Evolutionary conservation across 305 asterid genomes (phyloP), one percentile per base, ranked within the genome.

Genomic region (Plantago coronopus): DNA sequence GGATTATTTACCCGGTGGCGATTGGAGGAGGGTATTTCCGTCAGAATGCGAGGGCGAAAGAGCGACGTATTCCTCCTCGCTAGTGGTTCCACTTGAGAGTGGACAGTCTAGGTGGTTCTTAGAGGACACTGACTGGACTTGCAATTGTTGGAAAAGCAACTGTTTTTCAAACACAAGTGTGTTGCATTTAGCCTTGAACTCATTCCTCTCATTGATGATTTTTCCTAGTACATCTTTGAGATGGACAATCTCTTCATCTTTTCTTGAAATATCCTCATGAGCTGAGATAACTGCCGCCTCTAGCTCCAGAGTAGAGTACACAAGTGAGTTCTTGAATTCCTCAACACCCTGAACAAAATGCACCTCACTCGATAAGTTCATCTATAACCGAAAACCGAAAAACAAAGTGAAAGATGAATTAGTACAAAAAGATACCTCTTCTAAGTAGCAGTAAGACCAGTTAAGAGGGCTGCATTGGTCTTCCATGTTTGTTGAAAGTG

Each of bases 381-480:
- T 19, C 29, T 20, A 27, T 34, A 55, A 34, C 15, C 19, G 42
- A 53, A 27, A 53, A 14, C 11, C 15, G 31, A 22, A 19, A 20
- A 50, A 14, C 1, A 27, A 13, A 23, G 20, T 16, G 45, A 27
- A 22, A 19, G 18, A 13, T 25, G 42, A 2, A 18, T 17, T 7
- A 48, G 25, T 20, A n/a, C 54, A 48, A 48, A 18, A 37, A 54
- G 16, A 0, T 71, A 91, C 97, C 95, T 84, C 98, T 69, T 88
- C 91, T 65, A 82, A 85, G 57, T 62, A 88, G 84, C 79, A 86
- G 78, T 59, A 86, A 76, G 84, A 82, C 95, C 96, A 88, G 67
- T 73, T 74, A 38, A 86, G 88, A 76, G 91, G 96, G 64, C 96
- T 88, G 74, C 94, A 81, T 76, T 85, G 91, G 44, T 87, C 95